Percentiles rank a stretch among this genome's conserved stretches.
phyloP scores from a whole-genome alignment of 2,329 filamentous ascomycete species.

The Calonectria fujianensis region DNA sequence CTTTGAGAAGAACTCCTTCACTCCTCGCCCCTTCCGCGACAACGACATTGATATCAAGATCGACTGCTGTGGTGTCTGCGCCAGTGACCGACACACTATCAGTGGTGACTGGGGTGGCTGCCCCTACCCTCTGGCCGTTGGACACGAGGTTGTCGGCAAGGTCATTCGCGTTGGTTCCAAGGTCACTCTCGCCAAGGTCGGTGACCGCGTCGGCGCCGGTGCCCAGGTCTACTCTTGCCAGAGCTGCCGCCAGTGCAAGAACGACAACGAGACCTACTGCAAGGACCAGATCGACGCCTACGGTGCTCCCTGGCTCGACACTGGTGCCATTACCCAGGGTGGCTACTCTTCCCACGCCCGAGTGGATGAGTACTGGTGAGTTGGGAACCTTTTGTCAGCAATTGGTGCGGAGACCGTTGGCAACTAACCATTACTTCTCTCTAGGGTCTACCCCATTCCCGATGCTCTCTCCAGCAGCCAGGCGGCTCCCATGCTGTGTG shows the following conservation, averaged over 20 bases:
- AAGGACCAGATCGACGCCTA: constrained; percentile 68
- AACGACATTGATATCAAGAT: constrained; percentile 93
- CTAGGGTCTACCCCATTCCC: constrained; percentile 82
- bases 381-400: constrained; percentile 43
- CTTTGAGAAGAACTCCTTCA: constrained; percentile 84
- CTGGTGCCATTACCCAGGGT: constrained; percentile 75
- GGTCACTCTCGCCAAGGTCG: constrained; percentile 69
- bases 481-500: constrained; percentile 89
- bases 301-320: constrained; percentile 68
- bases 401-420: background rate
- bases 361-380: constrained; percentile 66
- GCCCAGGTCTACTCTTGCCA: constrained; percentile 75
- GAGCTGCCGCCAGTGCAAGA: constrained; percentile 63
- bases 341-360: constrained; percentile 66
- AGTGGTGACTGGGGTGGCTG: constrained; percentile 80
- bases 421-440: constrained; percentile 29
- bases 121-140: constrained; percentile 79
- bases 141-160: constrained; percentile 83
- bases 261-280: constrained; percentile 65
- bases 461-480: constrained; percentile 77
- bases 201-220: constrained; percentile 76
- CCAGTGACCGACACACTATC: constrained; percentile 83
- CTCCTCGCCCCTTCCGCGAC: constrained; percentile 90
- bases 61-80: constrained; percentile 85
- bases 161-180: constrained; percentile 78